Percentiles rank a stretch among this genome's conserved stretches.
phyloP scores from a whole-genome alignment of 2,329 filamentous ascomycete species.

The Ophiosphaerella narmari region DNA sequence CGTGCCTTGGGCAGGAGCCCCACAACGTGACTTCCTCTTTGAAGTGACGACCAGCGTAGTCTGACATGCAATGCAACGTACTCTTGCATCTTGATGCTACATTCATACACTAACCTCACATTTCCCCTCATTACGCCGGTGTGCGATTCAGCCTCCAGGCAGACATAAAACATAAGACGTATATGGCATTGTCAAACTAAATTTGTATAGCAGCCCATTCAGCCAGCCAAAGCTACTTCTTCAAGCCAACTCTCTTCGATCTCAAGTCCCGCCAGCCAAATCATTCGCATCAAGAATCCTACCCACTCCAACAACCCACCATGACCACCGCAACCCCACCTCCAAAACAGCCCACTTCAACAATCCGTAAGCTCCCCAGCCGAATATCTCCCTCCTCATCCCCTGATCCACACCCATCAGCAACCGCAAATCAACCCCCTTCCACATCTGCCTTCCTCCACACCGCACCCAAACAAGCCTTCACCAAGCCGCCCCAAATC shows the following conservation, averaged over 20 bases:
- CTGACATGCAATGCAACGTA: conserved; percentile 29
- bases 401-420: not conserved
- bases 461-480: conserved; percentile 22
- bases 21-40: conserved; percentile 15
- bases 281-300: not conserved
- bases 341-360: not conserved
- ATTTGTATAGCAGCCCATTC: no score
- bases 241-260: not conserved
- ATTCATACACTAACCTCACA: conserved; percentile 8
- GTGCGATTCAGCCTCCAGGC: conserved; percentile 1
- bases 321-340: not conserved
- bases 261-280: no score
- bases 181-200: not conserved
- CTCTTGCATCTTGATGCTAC: conserved; percentile 17
- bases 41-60: conserved; percentile 3
- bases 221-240: no score
- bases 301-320: not conserved
- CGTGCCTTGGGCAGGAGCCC: conserved; percentile 8
- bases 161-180: conserved; percentile 1
- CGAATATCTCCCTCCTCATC: not conserved
- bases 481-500: conserved; percentile 33
- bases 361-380: not conserved
- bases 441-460: conserved; percentile 14
- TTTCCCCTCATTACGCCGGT: conserved; percentile 9
- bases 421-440: not conserved